phyloP scores from a whole-genome alignment of 148 eudicot species.

The Bassia scoparia region DNA sequence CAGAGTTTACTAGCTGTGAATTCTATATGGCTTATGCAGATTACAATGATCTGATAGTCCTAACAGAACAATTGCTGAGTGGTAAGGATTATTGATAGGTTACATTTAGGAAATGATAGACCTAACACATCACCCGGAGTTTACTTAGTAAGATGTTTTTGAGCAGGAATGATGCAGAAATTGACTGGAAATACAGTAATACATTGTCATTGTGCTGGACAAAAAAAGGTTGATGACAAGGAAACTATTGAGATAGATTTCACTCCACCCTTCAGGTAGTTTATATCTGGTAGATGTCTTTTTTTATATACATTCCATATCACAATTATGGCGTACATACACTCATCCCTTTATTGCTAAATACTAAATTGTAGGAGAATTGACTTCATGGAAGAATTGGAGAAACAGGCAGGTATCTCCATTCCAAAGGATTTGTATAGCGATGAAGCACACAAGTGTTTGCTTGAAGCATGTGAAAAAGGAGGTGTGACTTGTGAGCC shows the following conservation, averaged over 20 bases:
- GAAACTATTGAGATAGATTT: conserved; percentile 90
- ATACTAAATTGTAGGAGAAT: conserved; percentile 49
- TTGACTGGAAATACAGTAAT: conserved; percentile 75
- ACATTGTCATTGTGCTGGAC: conserved; percentile 1
- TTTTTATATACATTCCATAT: too few relatives aligned
- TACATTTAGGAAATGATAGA: conserved; percentile 73
- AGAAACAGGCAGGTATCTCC: conserved; percentile 63
- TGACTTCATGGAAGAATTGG: conserved; percentile 83
- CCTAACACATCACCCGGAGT: conserved; percentile 85
- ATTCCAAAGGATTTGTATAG: conserved; percentile 76
- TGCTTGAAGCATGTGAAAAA: conserved; percentile 61
- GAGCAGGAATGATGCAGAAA: conserved; percentile 68
- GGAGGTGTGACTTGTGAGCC: conserved; percentile 77
- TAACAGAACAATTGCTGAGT: background rate
- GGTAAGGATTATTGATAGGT: background rate
- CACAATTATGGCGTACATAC: background rate
- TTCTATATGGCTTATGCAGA: background rate
- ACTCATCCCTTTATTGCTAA: background rate
- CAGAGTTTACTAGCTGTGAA: background rate
- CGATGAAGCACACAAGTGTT: conserved; percentile 61
- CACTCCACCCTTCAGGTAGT: conserved; percentile 93
- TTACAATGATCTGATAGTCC: background rate
- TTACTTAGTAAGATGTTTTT: conserved; percentile 35
- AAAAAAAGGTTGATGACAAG: conserved; percentile 21
- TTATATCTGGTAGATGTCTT: background rate